phyloP scores from a whole-genome alignment of 2,329 filamentous ascomycete species.

The Botrytis elliptica region DNA sequence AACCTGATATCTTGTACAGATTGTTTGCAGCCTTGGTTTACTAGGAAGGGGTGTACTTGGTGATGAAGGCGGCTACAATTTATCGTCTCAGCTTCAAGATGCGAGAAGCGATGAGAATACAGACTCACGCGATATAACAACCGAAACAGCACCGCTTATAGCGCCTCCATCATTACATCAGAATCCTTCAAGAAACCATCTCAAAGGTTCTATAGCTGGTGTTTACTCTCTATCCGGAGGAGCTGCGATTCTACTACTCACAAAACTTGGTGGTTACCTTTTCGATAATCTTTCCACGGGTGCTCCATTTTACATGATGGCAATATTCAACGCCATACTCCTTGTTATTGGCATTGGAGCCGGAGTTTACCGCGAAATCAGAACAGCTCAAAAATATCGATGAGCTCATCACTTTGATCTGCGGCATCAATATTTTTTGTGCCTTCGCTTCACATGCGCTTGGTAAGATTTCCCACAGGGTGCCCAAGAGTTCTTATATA shows the following conservation, averaged over 20 bases:
- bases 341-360: conserved; percentile 48
- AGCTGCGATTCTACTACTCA: conserved; percentile 83
- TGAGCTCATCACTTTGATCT: background rate
- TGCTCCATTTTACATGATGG: conserved; percentile 94
- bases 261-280: conserved; percentile 82
- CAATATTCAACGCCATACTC: conserved; percentile 75
- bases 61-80: conserved; percentile 41
- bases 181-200: conserved; percentile 39
- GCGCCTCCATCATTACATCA: conserved; percentile 24
- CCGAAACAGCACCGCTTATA: conserved; percentile 38
- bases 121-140: conserved; percentile 10
- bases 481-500: background rate
- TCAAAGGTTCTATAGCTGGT: conserved; percentile 93
- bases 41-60: conserved; percentile 76
- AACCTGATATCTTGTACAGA: conserved; percentile 41
- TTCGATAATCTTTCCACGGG: conserved; percentile 75
- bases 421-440: background rate
- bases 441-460: background rate
- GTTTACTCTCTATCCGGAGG: conserved; percentile 92
- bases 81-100: conserved; percentile 36
- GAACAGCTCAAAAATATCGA: conserved; percentile 21
- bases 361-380: conserved; percentile 35
- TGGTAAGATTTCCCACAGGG: background rate
- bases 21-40: conserved; percentile 91
- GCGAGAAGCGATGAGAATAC: conserved; percentile 12